phyloP scores from a whole-genome alignment of 1,284 basidiomycete genomes.

The Kalmanozyma brasiliensis region DNA sequence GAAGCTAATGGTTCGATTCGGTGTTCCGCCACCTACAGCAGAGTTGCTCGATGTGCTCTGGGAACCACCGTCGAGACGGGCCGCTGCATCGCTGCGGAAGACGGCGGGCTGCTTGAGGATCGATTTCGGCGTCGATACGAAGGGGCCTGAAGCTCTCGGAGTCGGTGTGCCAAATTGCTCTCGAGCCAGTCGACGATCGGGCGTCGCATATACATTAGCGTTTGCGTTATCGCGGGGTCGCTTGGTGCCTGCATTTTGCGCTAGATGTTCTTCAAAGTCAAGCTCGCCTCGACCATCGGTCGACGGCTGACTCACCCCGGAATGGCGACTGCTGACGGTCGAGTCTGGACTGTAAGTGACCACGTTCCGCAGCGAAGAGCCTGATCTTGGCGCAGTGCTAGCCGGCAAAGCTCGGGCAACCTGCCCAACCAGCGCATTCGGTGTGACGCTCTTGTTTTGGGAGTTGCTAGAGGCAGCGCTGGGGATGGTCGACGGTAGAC shows the following conservation, averaged over 20 bases:
- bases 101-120: constrained; percentile 43
- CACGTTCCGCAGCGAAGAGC: constrained; percentile 44
- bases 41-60: constrained; percentile 20
- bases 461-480: background rate
- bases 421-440: constrained; percentile 14
- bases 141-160: constrained; percentile 24
- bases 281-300: constrained; percentile 15
- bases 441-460: background rate
- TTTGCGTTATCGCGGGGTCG: constrained; percentile 18
- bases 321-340: constrained; percentile 36
- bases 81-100: constrained; percentile 13
- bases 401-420: constrained; percentile 13
- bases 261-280: constrained; percentile 1
- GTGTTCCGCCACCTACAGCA: constrained; percentile 27
- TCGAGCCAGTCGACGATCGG: constrained; percentile 25
- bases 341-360: constrained; percentile 48
- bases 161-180: constrained; percentile 30
- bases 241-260: constrained; percentile 15
- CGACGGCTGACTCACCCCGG: constrained; percentile 10
- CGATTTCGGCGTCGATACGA: constrained; percentile 38
- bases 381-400: constrained; percentile 36
- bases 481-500: background rate
- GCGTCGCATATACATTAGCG: constrained; percentile 23
- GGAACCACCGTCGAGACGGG: constrained; percentile 13
- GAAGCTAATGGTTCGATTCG: constrained; percentile 49